phyloP scores from a whole-genome alignment of 1,284 basidiomycete genomes.

The Ustilago lituana region DNA sequence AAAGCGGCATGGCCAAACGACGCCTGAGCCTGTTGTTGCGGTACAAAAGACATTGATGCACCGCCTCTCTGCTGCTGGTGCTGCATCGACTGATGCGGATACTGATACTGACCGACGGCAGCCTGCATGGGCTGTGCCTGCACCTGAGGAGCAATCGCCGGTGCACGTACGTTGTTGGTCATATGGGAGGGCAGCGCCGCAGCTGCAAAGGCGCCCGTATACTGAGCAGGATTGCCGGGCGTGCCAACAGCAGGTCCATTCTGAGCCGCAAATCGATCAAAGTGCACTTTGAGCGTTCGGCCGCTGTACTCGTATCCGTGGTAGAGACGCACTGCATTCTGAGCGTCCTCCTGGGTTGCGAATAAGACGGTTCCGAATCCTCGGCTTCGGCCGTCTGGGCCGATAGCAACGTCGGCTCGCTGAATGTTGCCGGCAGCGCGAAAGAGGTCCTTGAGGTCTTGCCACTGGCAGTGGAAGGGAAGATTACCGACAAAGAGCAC shows the following conservation, averaged over 20 bases:
- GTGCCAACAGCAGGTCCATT: constrained; percentile 42
- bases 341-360: constrained; percentile 88
- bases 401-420: constrained; percentile 90
- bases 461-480: constrained; percentile 67
- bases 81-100: constrained; percentile 16
- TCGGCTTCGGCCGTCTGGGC: constrained; percentile 88
- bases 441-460: constrained; percentile 66
- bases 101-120: constrained; percentile 15
- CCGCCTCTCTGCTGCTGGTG: constrained; percentile 23
- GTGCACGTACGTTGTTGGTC: constrained; percentile 37
- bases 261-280: constrained; percentile 71
- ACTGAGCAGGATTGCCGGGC: constrained; percentile 63
- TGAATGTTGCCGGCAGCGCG: constrained; percentile 76
- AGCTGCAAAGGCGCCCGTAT: constrained; percentile 63
- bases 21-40: constrained; percentile 16
- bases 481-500: constrained; percentile 66
- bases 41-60: constrained; percentile 1
- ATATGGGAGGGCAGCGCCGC: constrained; percentile 57
- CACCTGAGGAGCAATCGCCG: constrained; percentile 8
- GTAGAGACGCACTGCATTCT: constrained; percentile 76
- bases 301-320: constrained; percentile 82
- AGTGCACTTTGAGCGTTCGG: constrained; percentile 83
- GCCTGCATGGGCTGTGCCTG: constrained; percentile 22
- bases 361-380: constrained; percentile 94
- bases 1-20: constrained; percentile 13